Percentiles rank a stretch among this genome's conserved stretches.
Evolutionary conservation across 805 yeast genomes (phyloP).

Genomic region (Cyberlindnera mrakii): DNA sequence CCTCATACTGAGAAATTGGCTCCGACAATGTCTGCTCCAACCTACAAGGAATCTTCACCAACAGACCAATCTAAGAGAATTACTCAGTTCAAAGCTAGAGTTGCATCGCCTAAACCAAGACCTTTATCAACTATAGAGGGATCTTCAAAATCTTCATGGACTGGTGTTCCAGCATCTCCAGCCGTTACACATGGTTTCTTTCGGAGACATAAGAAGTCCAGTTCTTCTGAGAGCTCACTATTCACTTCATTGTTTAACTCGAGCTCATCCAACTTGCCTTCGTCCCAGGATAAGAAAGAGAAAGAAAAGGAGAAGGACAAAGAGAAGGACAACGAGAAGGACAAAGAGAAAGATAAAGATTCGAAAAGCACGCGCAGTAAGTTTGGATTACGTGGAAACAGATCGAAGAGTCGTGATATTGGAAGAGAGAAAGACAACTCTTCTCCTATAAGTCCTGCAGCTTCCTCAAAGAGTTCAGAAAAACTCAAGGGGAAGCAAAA

Average conservation of each 20-base stretch:
- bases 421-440: constrained; percentile 2
- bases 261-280: constrained; percentile 23
- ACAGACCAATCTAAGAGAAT: neutral
- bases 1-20: constrained; percentile 18
- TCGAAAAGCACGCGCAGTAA: constrained; percentile 18
- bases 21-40: constrained; percentile 32
- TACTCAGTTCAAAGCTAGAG: constrained; percentile 1
- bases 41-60: constrained; percentile 6
- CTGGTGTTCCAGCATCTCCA: constrained; percentile 31
- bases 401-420: constrained; percentile 12
- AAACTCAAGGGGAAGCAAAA: neutral
- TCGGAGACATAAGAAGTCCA: constrained; percentile 59
- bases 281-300: constrained; percentile 13
- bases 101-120: constrained; percentile 14
- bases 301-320: constrained; percentile 2
- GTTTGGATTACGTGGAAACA: constrained; percentile 15
- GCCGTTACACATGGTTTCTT: constrained; percentile 40
- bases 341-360: constrained; percentile 8
- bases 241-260: constrained; percentile 34
- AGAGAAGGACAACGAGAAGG: constrained; percentile 5
- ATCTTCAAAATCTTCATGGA: constrained; percentile 18
- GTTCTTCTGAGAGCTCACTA: constrained; percentile 49
- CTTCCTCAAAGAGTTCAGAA: neutral
- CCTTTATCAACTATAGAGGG: constrained; percentile 35
- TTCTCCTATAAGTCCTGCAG: constrained; percentile 17